phyloP scores from a whole-genome alignment of 129 eudicot species.

The Erigeron canadensis region DNA sequence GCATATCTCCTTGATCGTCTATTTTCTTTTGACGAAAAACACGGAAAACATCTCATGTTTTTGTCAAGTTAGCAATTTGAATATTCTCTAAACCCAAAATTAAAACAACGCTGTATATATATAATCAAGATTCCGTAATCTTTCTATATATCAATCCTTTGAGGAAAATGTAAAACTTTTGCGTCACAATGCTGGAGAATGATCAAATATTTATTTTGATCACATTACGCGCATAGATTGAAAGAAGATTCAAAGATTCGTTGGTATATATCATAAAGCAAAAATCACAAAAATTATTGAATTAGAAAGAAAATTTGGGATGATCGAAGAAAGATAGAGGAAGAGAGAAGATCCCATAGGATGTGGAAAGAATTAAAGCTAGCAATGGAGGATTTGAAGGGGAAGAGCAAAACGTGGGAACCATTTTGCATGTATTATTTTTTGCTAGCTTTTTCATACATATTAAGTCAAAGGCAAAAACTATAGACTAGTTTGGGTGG shows the following conservation, averaged over 20 bases:
- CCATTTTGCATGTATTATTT: slow-evolving; percentile 14
- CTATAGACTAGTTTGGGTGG: not conserved
- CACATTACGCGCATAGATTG: not conserved
- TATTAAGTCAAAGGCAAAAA: slow-evolving; percentile 15
- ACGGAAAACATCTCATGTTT: slow-evolving; percentile 66
- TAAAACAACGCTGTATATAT: slow-evolving; percentile 9
- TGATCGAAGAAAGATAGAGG: slow-evolving; percentile 13
- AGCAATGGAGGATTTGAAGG: slow-evolving; percentile 32
- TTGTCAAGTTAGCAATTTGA: slow-evolving; percentile 4
- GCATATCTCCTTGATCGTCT: slow-evolving; percentile 40
- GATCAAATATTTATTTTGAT: not conserved
- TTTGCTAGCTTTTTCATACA: slow-evolving; percentile 4
- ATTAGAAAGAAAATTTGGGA: slow-evolving; percentile 12
- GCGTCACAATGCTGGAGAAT: slow-evolving; percentile 1
- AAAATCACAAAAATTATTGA: not conserved
- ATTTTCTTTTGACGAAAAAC: slow-evolving; percentile 62
- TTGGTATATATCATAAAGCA: not conserved
- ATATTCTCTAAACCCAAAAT: slow-evolving; percentile 10
- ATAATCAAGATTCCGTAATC: slow-evolving; percentile 1
- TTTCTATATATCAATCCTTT: slow-evolving; percentile 19
- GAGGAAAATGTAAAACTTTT: not conserved
- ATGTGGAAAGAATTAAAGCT: slow-evolving; percentile 25
- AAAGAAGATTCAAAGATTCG: not conserved
- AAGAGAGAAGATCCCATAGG: slow-evolving; percentile 23
- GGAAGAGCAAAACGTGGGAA: slow-evolving; percentile 35